Evolutionary conservation across 352 stramenopile genomes (phyloP).

Genomic region (Pythium dissimile): DNA sequence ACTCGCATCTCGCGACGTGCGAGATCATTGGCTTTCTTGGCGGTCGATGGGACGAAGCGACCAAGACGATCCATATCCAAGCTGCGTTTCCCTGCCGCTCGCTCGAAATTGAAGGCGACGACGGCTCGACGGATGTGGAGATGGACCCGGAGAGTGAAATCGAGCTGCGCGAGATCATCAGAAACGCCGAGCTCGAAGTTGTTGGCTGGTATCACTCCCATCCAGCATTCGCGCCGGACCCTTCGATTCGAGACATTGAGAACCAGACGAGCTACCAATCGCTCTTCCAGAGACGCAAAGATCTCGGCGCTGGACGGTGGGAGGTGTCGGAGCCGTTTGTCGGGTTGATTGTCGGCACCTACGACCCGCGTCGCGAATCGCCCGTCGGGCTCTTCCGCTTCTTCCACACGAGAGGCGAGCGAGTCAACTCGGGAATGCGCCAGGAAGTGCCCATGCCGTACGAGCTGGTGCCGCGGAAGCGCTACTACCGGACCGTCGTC

Average conservation of each 20-base stretch:
- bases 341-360: constrained; percentile 92
- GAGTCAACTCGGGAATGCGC: constrained; percentile 47
- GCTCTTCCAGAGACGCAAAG: constrained; percentile 68
- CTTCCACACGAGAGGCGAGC: constrained; percentile 73
- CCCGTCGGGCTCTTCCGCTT: constrained; percentile 82
- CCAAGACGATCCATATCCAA: constrained; percentile 89
- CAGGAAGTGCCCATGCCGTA: constrained; percentile 68
- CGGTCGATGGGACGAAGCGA: constrained; percentile 81
- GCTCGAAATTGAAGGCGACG: constrained; percentile 83
- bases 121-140: constrained; percentile 92
- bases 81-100: constrained; percentile 91
- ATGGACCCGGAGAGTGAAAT: constrained; percentile 94
- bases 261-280: constrained; percentile 94
- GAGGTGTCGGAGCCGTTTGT: constrained; percentile 87
- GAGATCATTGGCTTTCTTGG: constrained; percentile 95
- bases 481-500: constrained; percentile 49
- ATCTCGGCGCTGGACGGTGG: constrained; percentile 13
- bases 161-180: constrained; percentile 87
- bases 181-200: constrained; percentile 84
- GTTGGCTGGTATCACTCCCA: constrained; percentile 96
- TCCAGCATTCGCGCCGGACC: constrained; percentile 90
- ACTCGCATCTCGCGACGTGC: constrained; percentile 89
- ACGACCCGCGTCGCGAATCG: constrained; percentile 77
- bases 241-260: constrained; percentile 92
- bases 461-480: constrained; percentile 51